phyloP scores from a whole-genome alignment of 495 filamentous ascomycete genomes.

The Tetracladium setigerum region DNA sequence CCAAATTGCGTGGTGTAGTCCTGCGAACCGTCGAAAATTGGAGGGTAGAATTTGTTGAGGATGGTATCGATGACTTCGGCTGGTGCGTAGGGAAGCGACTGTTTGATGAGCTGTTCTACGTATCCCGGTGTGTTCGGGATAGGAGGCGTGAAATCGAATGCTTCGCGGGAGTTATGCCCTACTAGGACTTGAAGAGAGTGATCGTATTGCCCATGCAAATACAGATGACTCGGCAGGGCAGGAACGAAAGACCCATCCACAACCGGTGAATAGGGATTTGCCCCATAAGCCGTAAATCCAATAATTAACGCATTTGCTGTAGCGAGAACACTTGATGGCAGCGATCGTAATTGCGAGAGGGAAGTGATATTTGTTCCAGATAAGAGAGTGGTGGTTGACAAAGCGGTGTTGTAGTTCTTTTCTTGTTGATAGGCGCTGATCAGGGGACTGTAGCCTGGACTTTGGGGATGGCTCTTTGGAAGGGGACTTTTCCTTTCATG shows the following conservation, averaged over 20 bases:
- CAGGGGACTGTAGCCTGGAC: constrained; percentile 17
- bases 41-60: constrained; percentile 17
- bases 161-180: constrained; percentile 49
- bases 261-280: constrained; percentile 47
- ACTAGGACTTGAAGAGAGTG: constrained; percentile 46
- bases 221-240: constrained; percentile 44
- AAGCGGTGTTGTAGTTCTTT: constrained; percentile 13
- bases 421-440: constrained; percentile 10
- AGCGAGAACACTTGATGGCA: constrained; percentile 38
- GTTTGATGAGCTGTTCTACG: constrained; percentile 45
- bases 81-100: constrained; percentile 19
- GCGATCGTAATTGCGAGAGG: constrained; percentile 39
- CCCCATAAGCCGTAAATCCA: constrained; percentile 32
- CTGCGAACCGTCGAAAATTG: constrained; percentile 31
- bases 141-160: constrained; percentile 20
- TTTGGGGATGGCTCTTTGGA: constrained; percentile 24
- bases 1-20: constrained; percentile 33
- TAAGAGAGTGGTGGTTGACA: constrained; percentile 2
- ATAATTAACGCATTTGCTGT: constrained; percentile 45
- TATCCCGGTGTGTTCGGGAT: constrained; percentile 16
- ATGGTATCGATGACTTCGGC: constrained; percentile 5
- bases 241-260: constrained; percentile 56
- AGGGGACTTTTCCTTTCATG: constrained; percentile 13
- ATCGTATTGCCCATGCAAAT: constrained; percentile 49
- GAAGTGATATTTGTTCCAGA: constrained; percentile 23